Evolutionary conservation across 768 basidiomycete species (phyloP).

Genomic region (Tricholoma sp.): DNA sequence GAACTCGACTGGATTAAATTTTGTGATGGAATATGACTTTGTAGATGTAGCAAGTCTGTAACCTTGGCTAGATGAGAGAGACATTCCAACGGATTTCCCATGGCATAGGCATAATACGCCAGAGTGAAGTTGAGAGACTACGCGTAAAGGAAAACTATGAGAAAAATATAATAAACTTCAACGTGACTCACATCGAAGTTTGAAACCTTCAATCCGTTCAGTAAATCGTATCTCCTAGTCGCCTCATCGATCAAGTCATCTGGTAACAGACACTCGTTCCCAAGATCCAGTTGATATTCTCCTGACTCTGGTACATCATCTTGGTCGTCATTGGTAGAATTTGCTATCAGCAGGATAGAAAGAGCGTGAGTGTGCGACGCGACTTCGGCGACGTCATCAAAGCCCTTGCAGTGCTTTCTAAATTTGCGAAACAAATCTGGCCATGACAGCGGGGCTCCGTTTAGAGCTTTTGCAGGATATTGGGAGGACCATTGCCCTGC

Average conservation of each 20-base stretch:
- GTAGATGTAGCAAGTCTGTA: slow-evolving; percentile 48
- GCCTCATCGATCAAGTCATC: slow-evolving; percentile 58
- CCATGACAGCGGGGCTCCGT: slow-evolving; percentile 58
- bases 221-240: slow-evolving; percentile 42
- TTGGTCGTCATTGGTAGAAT: slow-evolving; percentile 50
- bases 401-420: slow-evolving; percentile 74
- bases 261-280: slow-evolving; percentile 51
- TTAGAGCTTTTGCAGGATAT: slow-evolving; percentile 55
- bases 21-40: slow-evolving; percentile 44
- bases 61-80: slow-evolving; percentile 53
- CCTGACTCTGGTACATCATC: slow-evolving; percentile 35
- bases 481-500: slow-evolving; percentile 68
- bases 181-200: slow-evolving; percentile 52
- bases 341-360: slow-evolving; percentile 47
- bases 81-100: slow-evolving; percentile 61
- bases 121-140: slow-evolving; percentile 66
- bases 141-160: slow-evolving; percentile 5
- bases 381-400: slow-evolving; percentile 55
- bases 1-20: slow-evolving; percentile 36
- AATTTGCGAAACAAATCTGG: slow-evolving; percentile 79
- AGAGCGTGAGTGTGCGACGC: slow-evolving; percentile 65
- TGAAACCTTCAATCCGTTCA: slow-evolving; percentile 45
- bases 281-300: slow-evolving; percentile 38
- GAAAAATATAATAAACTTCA: neutral
- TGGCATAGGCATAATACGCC: slow-evolving; percentile 78